Evolutionary conservation across 192 early-diverging fungal genomes (phyloP), one percentile per base, ranked within the genome.

Genomic region (Backusella mclennaniae): DNA sequence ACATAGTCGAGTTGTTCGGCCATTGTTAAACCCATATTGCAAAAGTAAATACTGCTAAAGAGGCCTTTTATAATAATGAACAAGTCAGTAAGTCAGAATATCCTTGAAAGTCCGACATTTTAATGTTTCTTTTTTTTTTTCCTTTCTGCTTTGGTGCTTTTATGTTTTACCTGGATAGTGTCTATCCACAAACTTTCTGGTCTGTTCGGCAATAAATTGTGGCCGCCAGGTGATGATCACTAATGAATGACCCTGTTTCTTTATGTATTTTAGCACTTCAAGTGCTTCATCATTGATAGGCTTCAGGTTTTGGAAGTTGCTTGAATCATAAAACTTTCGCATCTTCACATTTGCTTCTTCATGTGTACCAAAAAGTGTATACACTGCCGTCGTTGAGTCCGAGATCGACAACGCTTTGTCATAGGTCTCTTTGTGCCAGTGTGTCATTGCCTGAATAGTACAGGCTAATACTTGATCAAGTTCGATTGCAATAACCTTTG

Each of bases 41-140:
- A 86, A 78, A 90, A 90, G 75, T 90, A 88, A n/a, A 90, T 85
- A 14, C 85, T 85, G 36, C 85, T 86, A 74, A 90, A 89, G 66
- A 90, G 80, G 15, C 86, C 87, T 44, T 33, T 83, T 77, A 66
- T 26, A 44, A 23, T 39, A 29, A 6, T 71, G 31, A 63, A 33
- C 29, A 35, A 35, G 8, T 39, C 9, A 72, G 66, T 33, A 73
- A 29, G 31, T 39, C 9, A 72, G 66, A n/a, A 44, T 49, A 73
- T 35, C 49, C 35, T 70, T 46, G 23, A 46, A 46, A 29, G 17
- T 29, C 14, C 52, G 26, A 66, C 70, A 35, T 33, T 63, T 66
- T 23, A 35, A 23, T 31, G 44, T 23, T 41, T 72, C 38, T 46
- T 59, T 59, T 53, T 26, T 26, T 26, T 33, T 33, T 33, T 33